These are phyloP conservation scores for Triticum turgidum DNA, from an alignment of 176 grass and related monocot genomes.

Conservation along the genomic window DNA sequence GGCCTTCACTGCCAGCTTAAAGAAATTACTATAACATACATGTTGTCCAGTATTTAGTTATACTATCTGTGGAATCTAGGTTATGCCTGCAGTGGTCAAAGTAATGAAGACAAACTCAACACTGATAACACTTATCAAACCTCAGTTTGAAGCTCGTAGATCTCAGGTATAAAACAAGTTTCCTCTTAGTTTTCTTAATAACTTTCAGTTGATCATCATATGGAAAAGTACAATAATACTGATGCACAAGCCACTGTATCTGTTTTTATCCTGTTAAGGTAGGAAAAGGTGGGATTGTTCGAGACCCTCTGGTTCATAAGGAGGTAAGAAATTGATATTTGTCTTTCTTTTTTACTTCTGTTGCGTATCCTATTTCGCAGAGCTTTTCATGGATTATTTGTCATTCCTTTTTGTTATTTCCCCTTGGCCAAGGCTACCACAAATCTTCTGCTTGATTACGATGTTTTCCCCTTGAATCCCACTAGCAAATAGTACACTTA, in stretches of 20 bases:
- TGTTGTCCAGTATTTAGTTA: not conserved
- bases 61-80: conserved; percentile 43
- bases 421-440: not conserved
- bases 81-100: conserved; percentile 92
- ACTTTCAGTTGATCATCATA: not conserved
- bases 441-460: not conserved
- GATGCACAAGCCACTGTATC: not conserved
- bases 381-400: not conserved
- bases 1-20: not conserved
- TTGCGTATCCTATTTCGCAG: not conserved
- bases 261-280: conserved; percentile 49
- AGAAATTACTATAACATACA: not conserved
- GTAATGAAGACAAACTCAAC: conserved; percentile 86
- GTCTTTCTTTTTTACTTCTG: not conserved
- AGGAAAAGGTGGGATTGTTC: conserved; percentile 84
- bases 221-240: not conserved
- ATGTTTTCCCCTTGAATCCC: not conserved
- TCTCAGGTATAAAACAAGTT: conserved; percentile 54
- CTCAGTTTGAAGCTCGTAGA: conserved; percentile 89
- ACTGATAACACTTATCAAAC: conserved; percentile 87
- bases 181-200: conserved; percentile 1
- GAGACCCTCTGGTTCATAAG: conserved; percentile 87
- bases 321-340: conserved; percentile 53
- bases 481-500: not conserved
- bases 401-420: not conserved